phyloP scores from a whole-genome alignment of 441 rosid genomes.

The Pelargonium cotyledonis region DNA sequence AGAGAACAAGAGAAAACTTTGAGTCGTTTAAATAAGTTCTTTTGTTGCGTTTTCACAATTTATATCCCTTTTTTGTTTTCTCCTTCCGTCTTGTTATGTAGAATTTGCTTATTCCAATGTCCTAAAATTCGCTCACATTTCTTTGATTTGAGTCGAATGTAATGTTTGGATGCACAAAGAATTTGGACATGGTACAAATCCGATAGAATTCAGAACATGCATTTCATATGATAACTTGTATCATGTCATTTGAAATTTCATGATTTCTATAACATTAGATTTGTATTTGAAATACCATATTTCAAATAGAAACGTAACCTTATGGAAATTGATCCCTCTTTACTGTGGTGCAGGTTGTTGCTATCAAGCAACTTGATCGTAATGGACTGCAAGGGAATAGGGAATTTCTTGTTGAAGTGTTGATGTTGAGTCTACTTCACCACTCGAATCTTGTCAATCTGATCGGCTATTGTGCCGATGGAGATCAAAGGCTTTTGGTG shows the following conservation, averaged over 20 bases:
- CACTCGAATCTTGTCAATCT: constrained; percentile 83
- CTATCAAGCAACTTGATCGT: constrained; percentile 2
- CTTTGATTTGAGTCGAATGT: too few relatives aligned
- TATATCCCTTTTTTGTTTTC: not conserved
- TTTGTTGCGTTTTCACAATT: constrained; percentile 10
- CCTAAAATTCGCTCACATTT: too few relatives aligned
- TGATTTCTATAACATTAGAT: too few relatives aligned
- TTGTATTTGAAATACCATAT: too few relatives aligned
- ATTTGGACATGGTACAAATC: too few relatives aligned
- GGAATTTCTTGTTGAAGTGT: constrained; percentile 75
- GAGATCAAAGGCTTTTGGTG: constrained; percentile 86
- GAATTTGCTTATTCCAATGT: too few relatives aligned
- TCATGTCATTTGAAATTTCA: too few relatives aligned
- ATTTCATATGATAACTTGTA: too few relatives aligned
- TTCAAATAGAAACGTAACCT: too few relatives aligned
- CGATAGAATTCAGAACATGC: too few relatives aligned
- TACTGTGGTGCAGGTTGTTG: constrained; percentile 29
- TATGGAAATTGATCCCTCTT: constrained; percentile 1
- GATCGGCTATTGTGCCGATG: constrained; percentile 79
- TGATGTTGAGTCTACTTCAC: constrained; percentile 73
- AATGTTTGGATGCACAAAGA: too few relatives aligned
- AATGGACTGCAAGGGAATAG: constrained; percentile 80
- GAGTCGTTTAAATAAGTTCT: not conserved
- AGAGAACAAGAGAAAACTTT: not conserved
- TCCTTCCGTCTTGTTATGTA: not conserved